Evolutionary conservation across 306 rosid species (phyloP).

Genomic region (Vicia faba): DNA sequence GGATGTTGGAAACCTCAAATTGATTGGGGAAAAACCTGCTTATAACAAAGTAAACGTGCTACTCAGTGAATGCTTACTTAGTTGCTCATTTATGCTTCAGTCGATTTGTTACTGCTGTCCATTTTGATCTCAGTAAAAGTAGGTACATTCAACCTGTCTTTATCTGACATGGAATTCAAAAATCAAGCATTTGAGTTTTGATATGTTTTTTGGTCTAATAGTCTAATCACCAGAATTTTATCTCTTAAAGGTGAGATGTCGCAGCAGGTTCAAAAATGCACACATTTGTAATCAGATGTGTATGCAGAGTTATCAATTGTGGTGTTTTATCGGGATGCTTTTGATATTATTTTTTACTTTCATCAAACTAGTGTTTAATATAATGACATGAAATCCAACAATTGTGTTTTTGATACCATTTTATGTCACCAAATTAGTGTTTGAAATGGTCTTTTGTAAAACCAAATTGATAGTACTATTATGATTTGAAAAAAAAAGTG

Average conservation of each 20-base stretch:
- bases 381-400: not conserved
- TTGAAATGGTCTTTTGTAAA: not conserved
- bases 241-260: too few species aligned
- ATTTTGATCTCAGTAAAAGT: conserved; percentile 8
- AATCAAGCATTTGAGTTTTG: too few species aligned
- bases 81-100: not conserved
- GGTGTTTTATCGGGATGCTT: too few species aligned
- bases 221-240: too few species aligned
- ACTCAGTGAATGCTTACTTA: not conserved
- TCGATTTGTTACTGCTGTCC: not conserved
- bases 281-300: too few species aligned
- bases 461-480: too few species aligned
- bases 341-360: too few species aligned
- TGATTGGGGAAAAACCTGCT: not conserved
- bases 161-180: not conserved
- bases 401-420: not conserved
- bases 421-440: not conserved
- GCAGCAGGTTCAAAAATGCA: too few species aligned
- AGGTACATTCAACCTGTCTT: not conserved
- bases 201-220: too few species aligned
- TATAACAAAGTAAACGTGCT: not conserved
- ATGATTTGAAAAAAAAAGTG: too few species aligned
- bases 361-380: too few species aligned
- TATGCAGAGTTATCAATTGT: too few species aligned
- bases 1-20: not conserved